Evolutionary conservation across 148 eudicot species (phyloP), one percentile per base, ranked within the genome.

Genomic region (Rhododendron williamsianum): DNA sequence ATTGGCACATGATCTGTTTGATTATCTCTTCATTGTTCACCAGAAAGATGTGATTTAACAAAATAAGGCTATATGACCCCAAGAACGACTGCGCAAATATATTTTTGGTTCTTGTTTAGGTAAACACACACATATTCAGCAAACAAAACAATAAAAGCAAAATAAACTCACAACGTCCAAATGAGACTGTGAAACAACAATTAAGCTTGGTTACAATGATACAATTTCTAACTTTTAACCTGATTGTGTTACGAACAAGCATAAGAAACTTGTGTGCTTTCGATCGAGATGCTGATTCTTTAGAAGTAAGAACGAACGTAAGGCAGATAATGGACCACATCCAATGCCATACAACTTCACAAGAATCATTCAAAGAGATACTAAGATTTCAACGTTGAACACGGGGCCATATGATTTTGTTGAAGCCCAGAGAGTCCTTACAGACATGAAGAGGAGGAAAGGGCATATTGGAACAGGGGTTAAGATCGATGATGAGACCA

Each of bases 1-100:
- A 72, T 48, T n/a, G 73, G 81, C 87, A 72, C 38, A 73, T 2
- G 45, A 86, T 86, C 84, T 36, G 84, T 46, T 51, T 18, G 16
- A 81, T 86, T 16, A 8, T 74, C 15, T 77, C 51, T 45, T 41
- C 51, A 77, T 77, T 19, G 80, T 76, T 77, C 80, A 43, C 16
- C 11, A 25, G 12, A 23, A 9, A 71, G 23, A 21, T 1, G 15
- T 21, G 51, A 4, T 23, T 77, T 45, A 77, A 45, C 54, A 3
- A 76, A 41, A 21, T 43, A 41, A 43, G 49, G 80, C 3, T 19
- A 43, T 43, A 76, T 76, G 51, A 41, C 30, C 15, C 45, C 80
- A 7, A 23, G 23, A 76, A 76, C 4, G 49, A 21, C 9, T 21
- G 3, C 18, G 18, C 9, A 16, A 6, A 6, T 13, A 35, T 35